Percentiles rank a stretch among this genome's conserved stretches.
These are phyloP conservation scores for Barnettozyma wickerhamii DNA, from an alignment of 805 yeast genomes.

Conservation along the genomic window DNA sequence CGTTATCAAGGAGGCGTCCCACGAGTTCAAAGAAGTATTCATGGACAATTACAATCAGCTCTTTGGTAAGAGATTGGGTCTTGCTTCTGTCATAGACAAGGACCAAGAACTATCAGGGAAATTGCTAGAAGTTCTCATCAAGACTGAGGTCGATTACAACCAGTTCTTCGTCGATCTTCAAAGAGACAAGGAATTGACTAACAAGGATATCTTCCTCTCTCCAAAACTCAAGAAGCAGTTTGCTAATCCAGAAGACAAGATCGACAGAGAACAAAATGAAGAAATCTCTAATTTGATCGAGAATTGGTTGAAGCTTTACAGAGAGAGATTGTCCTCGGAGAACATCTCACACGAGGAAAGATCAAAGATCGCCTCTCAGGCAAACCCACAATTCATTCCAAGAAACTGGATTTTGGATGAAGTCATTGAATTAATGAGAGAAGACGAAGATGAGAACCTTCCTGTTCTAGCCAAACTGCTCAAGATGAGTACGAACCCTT, in stretches of 20 bases:
- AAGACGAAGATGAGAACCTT: slow-evolving; percentile 44
- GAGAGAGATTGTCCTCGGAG: slow-evolving; percentile 35
- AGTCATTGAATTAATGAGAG: slow-evolving; percentile 58
- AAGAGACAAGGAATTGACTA: slow-evolving; percentile 35
- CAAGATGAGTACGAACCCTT: slow-evolving; percentile 74
- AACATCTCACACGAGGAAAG: slow-evolving; percentile 39
- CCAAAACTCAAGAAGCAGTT: slow-evolving; percentile 18
- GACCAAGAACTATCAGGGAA: slow-evolving; percentile 30
- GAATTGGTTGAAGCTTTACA: slow-evolving; percentile 52
- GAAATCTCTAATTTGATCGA: slow-evolving; percentile 38
- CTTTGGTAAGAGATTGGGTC: slow-evolving; percentile 68
- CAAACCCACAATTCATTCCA: slow-evolving; percentile 80
- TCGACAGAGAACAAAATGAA: slow-evolving; percentile 32
- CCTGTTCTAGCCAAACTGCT: slow-evolving; percentile 55
- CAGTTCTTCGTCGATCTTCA: slow-evolving; percentile 69
- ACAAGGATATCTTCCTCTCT: slow-evolving; percentile 28
- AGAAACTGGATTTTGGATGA: slow-evolving; percentile 84
- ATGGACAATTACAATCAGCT: slow-evolving; percentile 51
- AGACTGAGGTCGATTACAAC: slow-evolving; percentile 72
- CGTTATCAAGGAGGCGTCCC: slow-evolving; percentile 59
- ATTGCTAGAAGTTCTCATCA: slow-evolving; percentile 54
- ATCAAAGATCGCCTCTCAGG: slow-evolving; percentile 34
- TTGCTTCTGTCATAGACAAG: slow-evolving; percentile 37
- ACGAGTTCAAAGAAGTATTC: slow-evolving; percentile 60
- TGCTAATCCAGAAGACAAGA: slow-evolving; percentile 25